phyloP scores from a whole-genome alignment of 257 asterid genomes.

The Solanum pinnatisectum region DNA sequence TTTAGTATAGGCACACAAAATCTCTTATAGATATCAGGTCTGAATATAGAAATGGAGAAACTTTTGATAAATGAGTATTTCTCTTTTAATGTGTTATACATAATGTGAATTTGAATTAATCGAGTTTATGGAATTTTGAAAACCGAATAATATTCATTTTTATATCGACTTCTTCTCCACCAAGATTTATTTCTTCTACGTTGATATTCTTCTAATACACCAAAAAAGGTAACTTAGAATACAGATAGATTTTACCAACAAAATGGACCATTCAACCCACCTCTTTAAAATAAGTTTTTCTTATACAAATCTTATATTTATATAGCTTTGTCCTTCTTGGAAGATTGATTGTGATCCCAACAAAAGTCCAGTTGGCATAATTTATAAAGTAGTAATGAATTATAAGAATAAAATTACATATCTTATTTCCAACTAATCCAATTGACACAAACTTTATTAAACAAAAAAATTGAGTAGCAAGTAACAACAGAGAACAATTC shows the following conservation, averaged over 20 bases:
- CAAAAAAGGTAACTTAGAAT: not conserved
- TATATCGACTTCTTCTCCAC: not conserved
- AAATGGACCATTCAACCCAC: not conserved
- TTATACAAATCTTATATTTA: not conserved
- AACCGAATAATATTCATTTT: not conserved
- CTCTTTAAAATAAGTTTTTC: not conserved
- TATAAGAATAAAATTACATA: not conserved
- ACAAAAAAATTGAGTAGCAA: constrained; percentile 5
- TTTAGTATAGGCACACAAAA: not conserved
- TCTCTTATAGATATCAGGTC: not conserved
- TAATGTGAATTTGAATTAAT: not conserved
- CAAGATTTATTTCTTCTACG: not conserved
- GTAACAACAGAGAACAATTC: constrained; percentile 43
- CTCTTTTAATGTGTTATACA: too few relatives aligned
- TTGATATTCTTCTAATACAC: not conserved
- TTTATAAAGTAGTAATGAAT: not conserved
- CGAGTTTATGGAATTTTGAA: accelerated
- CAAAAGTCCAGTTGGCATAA: constrained; percentile 11
- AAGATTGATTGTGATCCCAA: not conserved
- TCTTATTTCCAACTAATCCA: constrained; percentile 35
- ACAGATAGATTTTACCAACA: not conserved
- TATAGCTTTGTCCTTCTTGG: not conserved
- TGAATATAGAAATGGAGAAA: not conserved
- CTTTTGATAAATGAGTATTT: not conserved
- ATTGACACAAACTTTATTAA: constrained; percentile 26